A percentile compares a stretch with the other conserved stretches of the same genome.
Conservation (phyloP, 192 early-diverging fungal species). For the Linnemannia zychae region DNA sequence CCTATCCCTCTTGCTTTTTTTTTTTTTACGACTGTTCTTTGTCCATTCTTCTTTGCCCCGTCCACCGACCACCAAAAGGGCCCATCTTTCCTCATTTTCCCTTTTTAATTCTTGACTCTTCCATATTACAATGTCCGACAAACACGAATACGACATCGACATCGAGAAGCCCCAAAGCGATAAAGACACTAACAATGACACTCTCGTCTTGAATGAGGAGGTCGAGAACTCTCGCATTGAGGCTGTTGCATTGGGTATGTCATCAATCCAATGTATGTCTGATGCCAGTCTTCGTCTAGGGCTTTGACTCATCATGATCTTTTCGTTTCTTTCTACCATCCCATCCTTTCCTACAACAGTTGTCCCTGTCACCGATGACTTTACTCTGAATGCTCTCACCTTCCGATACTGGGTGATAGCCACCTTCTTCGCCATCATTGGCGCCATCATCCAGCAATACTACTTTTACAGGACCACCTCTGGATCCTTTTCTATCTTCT, state of each 20-base stretch:
- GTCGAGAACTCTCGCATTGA: constrained; percentile 22
- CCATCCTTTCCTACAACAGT: neutral
- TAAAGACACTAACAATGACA: neutral
- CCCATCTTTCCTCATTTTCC: neutral
- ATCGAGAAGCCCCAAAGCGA: neutral
- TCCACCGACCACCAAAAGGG: neutral
- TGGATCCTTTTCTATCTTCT: constrained; percentile 39
- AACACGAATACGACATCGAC: neutral
- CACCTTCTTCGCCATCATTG: constrained; percentile 50
- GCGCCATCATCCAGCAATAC: constrained; percentile 50
- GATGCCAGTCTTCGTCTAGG: neutral
- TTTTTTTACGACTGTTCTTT: neutral
- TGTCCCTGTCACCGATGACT: constrained; percentile 61
- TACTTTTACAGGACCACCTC: constrained; percentile 53
- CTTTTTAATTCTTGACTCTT: neutral
- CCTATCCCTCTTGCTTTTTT: neutral
- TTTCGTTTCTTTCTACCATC: neutral
- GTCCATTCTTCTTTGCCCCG: neutral
- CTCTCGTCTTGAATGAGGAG: constrained; percentile 11
- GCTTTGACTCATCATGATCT: neutral
- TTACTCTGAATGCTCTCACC: constrained; percentile 55
- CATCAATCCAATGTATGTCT: too few relatives aligned
- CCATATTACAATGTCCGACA: neutral
- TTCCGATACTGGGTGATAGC: constrained; percentile 66
- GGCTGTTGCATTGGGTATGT: constrained; percentile 22